Evolutionary conservation across 2,329 filamentous ascomycete species (phyloP).

Genomic region (Hypoxylon sp.): DNA sequence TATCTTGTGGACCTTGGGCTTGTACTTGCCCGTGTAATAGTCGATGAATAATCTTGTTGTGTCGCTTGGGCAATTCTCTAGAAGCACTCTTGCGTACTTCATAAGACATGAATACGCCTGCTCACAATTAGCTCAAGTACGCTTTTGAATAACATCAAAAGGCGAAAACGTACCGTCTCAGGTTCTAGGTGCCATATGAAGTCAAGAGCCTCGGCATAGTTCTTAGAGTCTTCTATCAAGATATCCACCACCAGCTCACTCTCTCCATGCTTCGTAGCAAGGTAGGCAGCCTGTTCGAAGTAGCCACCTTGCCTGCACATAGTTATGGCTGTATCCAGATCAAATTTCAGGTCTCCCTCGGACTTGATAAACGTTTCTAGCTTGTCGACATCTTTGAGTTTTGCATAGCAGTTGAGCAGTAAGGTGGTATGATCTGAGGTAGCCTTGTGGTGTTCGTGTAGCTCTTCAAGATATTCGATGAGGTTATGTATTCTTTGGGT

Average conservation of each 20-base stretch:
- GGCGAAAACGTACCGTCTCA: constrained; percentile 63
- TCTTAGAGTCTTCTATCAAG: constrained; percentile 92
- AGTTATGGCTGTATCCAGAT: constrained; percentile 93
- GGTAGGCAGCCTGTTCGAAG: constrained; percentile 93
- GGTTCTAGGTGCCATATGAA: constrained; percentile 92
- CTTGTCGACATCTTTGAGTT: constrained; percentile 96
- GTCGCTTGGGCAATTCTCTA: constrained; percentile 83
- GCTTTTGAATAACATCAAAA: not conserved
- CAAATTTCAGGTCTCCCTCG: constrained; percentile 92
- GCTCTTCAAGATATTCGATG: constrained; percentile 94
- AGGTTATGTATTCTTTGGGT: constrained; percentile 97
- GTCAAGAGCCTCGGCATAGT: constrained; percentile 84
- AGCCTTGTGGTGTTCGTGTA: constrained; percentile 92
- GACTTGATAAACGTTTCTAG: constrained; percentile 96
- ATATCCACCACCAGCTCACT: constrained; percentile 95
- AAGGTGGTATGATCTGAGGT: constrained; percentile 96
- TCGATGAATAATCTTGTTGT: constrained; percentile 90
- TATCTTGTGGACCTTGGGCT: constrained; percentile 69
- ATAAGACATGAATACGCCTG: constrained; percentile 88
- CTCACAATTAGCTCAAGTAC: constrained; percentile 22
- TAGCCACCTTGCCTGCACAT: constrained; percentile 99
- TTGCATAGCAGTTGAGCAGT: constrained; percentile 95
- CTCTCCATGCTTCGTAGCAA: constrained; percentile 93
- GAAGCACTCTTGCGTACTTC: constrained; percentile 91
- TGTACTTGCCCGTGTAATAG: constrained; percentile 89